A percentile compares a stretch with the other conserved stretches of the same genome.
Conservation (phyloP, 2,329 filamentous ascomycete genomes). For the Pezicula radicicola region DNA sequence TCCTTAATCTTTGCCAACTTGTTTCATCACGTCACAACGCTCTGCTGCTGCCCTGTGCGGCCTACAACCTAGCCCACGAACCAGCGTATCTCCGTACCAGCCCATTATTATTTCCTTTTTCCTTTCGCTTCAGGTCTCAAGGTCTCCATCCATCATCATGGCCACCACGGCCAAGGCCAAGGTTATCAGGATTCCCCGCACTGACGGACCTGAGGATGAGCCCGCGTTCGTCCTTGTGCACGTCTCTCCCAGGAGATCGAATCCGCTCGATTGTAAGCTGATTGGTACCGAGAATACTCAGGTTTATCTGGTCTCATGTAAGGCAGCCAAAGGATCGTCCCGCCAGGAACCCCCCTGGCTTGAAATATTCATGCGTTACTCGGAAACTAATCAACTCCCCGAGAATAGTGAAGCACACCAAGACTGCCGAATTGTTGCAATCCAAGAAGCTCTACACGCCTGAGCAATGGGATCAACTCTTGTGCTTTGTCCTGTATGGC, state of each 20-base stretch:
- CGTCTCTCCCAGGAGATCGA: constrained; percentile 46
- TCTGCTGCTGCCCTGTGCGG: no score
- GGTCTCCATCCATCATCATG: constrained; percentile 7
- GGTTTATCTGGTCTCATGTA: constrained; percentile 24
- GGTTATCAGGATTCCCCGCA: constrained; percentile 57
- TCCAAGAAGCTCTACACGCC: constrained; percentile 49
- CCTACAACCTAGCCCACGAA: background rate
- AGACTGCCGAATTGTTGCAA: constrained; percentile 45
- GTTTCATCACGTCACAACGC: constrained; percentile 1
- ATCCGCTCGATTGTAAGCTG: constrained; percentile 61
- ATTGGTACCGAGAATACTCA: constrained; percentile 56
- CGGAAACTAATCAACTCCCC: constrained; percentile 18
- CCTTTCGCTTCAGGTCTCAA: no score
- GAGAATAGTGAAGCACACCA: constrained; percentile 52
- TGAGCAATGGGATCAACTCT: constrained; percentile 64
- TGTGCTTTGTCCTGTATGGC: constrained; percentile 54
- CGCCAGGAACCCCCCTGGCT: constrained; percentile 13
- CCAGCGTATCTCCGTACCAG: background rate
- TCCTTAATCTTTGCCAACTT: background rate
- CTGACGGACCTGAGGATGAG: constrained; percentile 47
- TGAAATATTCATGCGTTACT: constrained; percentile 25
- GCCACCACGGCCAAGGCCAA: constrained; percentile 6
- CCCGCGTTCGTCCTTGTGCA: constrained; percentile 59
- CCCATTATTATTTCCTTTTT: background rate
- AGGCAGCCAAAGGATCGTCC: constrained; percentile 19